Percentiles rank a stretch among this genome's conserved stretches.
Conservation (phyloP, 2,329 filamentous ascomycete species). For the Ceratocystis albifundus region DNA sequence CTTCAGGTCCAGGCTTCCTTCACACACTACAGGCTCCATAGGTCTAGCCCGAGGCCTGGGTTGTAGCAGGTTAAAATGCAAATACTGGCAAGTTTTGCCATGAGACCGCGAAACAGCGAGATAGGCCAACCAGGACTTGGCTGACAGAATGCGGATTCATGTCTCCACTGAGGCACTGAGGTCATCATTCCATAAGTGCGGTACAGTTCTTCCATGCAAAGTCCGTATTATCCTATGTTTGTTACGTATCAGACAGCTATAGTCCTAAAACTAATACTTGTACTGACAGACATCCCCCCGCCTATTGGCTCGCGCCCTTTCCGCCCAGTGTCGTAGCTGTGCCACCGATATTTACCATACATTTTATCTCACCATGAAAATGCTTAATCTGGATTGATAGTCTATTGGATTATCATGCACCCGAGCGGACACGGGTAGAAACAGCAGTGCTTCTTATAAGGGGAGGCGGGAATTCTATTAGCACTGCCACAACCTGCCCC, state of each 20-base stretch:
- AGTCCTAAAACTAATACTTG: background rate
- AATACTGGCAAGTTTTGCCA: constrained; percentile 3
- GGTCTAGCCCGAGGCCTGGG: too few species aligned
- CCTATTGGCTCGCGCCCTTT: background rate
- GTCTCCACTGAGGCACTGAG: background rate
- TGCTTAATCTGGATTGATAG: background rate
- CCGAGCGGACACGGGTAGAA: background rate
- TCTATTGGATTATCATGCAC: background rate
- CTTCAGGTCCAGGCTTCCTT: background rate
- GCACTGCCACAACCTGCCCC: background rate
- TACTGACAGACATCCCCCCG: background rate
- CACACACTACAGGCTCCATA: background rate
- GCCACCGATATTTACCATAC: background rate
- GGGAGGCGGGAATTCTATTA: background rate
- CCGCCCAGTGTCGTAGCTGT: background rate
- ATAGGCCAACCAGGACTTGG: background rate
- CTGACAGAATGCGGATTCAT: background rate
- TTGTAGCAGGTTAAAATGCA: background rate
- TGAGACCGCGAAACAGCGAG: background rate
- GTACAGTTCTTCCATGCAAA: background rate
- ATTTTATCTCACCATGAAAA: background rate
- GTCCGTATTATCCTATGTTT: constrained; percentile 6
- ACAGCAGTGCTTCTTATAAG: background rate
- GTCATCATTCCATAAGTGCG: constrained; percentile 11
- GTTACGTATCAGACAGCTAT: background rate